A percentile compares a stretch with the other conserved stretches of the same genome.
Conservation (phyloP, 192 early-diverging fungal species). For the Coemansia sp. region DNA sequence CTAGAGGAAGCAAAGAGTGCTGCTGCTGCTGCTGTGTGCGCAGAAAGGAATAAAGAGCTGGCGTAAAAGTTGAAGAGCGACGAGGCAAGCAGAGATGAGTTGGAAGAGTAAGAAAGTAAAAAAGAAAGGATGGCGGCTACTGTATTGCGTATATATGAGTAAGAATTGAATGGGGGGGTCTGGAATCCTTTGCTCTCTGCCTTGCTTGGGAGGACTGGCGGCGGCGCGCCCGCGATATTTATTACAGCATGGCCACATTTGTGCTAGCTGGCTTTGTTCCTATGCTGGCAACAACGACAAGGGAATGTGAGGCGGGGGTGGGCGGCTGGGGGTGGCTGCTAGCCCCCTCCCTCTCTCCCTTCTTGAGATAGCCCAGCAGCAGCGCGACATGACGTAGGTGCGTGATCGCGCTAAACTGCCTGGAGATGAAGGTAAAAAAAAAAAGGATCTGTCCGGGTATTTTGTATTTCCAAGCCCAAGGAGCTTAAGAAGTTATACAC, state of each 20-base stretch:
- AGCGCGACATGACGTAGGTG: slow-evolving; percentile 22
- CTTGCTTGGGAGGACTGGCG: slow-evolving; percentile 11
- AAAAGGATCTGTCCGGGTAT: neutral
- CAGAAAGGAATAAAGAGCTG: neutral
- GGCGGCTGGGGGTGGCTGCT: slow-evolving; percentile 17
- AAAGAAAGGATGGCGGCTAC: slow-evolving; percentile 3
- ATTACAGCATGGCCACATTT: slow-evolving; percentile 54
- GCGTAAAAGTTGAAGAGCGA: neutral
- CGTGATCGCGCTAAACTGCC: slow-evolving; percentile 16
- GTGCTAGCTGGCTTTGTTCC: slow-evolving; percentile 29
- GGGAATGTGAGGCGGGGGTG: slow-evolving; percentile 19
- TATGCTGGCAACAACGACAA: slow-evolving; percentile 32
- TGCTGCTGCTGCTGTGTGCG: neutral
- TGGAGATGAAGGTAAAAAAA: neutral
- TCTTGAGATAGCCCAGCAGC: neutral
- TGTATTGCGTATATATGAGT: neutral
- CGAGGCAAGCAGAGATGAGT: neutral
- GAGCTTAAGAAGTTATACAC: neutral
- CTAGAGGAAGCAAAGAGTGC: neutral
- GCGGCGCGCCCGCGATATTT: slow-evolving; percentile 38
- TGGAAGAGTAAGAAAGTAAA: slow-evolving; percentile 1
- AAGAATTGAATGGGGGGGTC: slow-evolving; percentile 7
- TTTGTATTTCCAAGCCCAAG: neutral
- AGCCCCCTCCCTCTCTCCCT: slow-evolving; percentile 9
- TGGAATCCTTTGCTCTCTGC: slow-evolving; percentile 13